Evolutionary conservation across 2,329 filamentous ascomycete genomes (phyloP).

Genomic region (Canariomyces notabilis): DNA sequence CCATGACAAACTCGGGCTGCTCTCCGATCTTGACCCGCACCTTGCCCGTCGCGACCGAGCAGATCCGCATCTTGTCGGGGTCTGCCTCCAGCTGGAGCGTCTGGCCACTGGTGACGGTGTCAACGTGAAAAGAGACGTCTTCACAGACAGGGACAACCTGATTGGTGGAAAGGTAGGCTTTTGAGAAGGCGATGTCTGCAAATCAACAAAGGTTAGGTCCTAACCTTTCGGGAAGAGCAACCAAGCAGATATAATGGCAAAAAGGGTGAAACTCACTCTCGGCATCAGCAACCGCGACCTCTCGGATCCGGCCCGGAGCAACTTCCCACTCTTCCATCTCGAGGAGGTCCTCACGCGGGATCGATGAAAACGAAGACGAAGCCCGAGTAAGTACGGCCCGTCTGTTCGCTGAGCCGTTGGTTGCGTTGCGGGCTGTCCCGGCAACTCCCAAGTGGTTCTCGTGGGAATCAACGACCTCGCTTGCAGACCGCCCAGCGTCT

Average conservation of each 20-base stretch:
- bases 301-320: constrained; percentile 30
- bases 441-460: neutral
- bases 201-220: neutral
- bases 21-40: constrained; percentile 23
- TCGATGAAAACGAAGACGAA: neutral
- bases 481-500: neutral
- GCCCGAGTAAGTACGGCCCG: neutral
- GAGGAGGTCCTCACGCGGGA: constrained; percentile 17
- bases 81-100: constrained; percentile 21
- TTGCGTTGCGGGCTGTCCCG: neutral
- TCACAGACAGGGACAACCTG: constrained; percentile 25
- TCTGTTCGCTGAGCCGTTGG: neutral
- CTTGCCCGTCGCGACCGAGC: constrained; percentile 30
- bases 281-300: neutral
- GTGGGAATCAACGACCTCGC: neutral
- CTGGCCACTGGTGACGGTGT: constrained; percentile 26
- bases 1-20: constrained; percentile 26
- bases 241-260: neutral
- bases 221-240: neutral
- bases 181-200: constrained; percentile 32
- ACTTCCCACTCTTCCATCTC: constrained; percentile 37
- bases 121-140: constrained; percentile 28
- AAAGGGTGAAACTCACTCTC: constrained; percentile 23
- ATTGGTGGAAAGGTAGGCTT: constrained; percentile 28
- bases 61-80: constrained; percentile 22